Base-by-base conservation (phyloP, 2,329 filamentous ascomycete species). In the Colletotrichum spaethianum region DNA sequence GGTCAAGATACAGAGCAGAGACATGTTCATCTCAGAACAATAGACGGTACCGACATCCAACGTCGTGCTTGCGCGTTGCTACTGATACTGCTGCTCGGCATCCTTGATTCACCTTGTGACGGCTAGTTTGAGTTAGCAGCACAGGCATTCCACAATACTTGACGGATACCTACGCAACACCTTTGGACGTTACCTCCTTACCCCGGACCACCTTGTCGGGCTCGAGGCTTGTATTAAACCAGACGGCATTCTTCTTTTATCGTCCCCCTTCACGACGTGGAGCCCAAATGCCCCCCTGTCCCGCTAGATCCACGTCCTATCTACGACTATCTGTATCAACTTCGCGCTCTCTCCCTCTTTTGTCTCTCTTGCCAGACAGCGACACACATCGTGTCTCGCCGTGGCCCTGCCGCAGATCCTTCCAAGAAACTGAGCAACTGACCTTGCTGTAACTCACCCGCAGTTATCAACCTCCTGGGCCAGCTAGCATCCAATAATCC, bases 241-340 rank as follows among this genome's bases (percentile, higher is more conserved):
- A 31, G 33, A 52, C 46, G 44, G 33, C n/a, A 31, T 28, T 63
- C n/a, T 63, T 48, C 33, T 63, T 38, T 50, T 63, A 63, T 48
- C 48, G 48, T 44, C 48, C 61, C 48, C 61, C 61, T 40, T 31
- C 48, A 52, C 61, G 26, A 40, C 36, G 61, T 63, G 61, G 61
- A 55, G 48, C 46, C 61, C 18, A 31, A 40, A 31, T 36, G 7
- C 48, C 48, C 60, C 60, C 61, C 48, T 53, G 61, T 44, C 61
- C 48, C 38, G 46, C 48, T 55, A 26, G 46, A 55, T 63, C 48
- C 61, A 52, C 61, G 48, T 44, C 36, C 42, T 38, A 52, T 28
- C n/a, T 40, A 38, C 23, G 44, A 23, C n/a, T 63, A 55, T 55
- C 61, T 63, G 23, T 40, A 52, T 52, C 61, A 55, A 53, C 61